Percentiles rank a stretch among this genome's conserved stretches.
Evolutionary conservation across 805 yeast genomes (phyloP).

Genomic region (Metschnikowia noctiluminum): DNA sequence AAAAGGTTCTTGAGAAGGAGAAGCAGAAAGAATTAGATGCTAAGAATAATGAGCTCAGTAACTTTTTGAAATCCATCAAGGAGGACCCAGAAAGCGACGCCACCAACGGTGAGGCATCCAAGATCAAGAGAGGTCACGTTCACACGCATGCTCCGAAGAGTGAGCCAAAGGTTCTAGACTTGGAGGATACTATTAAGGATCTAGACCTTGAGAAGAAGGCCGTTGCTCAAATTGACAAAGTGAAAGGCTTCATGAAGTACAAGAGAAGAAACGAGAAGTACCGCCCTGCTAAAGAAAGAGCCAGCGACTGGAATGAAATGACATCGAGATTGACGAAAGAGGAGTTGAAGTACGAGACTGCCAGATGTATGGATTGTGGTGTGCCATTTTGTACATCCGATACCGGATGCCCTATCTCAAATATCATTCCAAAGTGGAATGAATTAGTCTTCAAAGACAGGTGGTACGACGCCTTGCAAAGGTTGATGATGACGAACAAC

Average conservation of each 20-base stretch:
- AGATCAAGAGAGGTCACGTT: constrained; percentile 50
- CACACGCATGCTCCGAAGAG: constrained; percentile 29
- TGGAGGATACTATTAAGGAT: constrained; percentile 85
- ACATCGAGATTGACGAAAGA: constrained; percentile 76
- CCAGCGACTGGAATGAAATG: constrained; percentile 90
- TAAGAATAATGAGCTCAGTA: constrained; percentile 61
- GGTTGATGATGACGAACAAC: constrained; percentile 92
- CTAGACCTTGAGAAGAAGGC: constrained; percentile 61
- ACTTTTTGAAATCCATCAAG: constrained; percentile 64
- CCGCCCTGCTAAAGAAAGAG: constrained; percentile 71
- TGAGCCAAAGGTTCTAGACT: constrained; percentile 86
- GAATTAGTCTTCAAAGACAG: constrained; percentile 92
- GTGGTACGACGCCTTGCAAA: constrained; percentile 91
- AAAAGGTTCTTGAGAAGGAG: constrained; percentile 80
- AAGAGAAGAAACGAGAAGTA: constrained; percentile 84
- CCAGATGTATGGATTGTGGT: constrained; percentile 99
- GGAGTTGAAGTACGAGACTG: constrained; percentile 87
- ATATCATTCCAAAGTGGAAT: constrained; percentile 97
- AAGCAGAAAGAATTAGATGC: constrained; percentile 60
- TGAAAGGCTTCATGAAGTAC: constrained; percentile 91
- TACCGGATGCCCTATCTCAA: constrained; percentile 96
- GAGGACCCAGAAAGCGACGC: constrained; percentile 84
- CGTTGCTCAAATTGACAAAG: constrained; percentile 64
- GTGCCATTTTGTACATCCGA: constrained; percentile 98
- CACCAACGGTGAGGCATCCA: constrained; percentile 81